A percentile compares a stretch with the other conserved stretches of the same genome.
Conservation (phyloP, 2,329 filamentous ascomycete species). For the Calonectria pteridis region DNA sequence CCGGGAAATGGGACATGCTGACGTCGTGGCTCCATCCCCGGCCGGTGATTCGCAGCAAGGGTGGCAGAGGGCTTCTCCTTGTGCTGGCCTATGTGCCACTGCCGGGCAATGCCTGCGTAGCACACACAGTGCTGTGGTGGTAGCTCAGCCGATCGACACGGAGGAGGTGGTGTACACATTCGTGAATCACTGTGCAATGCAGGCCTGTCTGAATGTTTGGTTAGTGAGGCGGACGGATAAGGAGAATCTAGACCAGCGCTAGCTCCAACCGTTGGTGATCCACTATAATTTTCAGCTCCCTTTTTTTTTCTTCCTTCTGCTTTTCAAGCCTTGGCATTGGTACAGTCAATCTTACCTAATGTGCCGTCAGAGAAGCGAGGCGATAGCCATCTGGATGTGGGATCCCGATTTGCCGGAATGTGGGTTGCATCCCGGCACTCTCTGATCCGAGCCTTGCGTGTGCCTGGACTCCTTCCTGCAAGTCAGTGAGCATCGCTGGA, state of each 20-base stretch:
- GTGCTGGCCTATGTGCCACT: neutral
- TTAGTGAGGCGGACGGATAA: neutral
- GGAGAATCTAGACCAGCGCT: neutral
- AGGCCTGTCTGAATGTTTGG: neutral
- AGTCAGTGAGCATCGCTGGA: neutral
- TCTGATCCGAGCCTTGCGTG: neutral
- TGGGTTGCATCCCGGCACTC: neutral
- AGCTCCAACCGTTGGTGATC: neutral
- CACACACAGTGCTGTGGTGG: neutral
- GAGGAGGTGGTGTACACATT: neutral
- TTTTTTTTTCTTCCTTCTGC: neutral
- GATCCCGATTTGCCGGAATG: neutral
- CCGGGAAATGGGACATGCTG: neutral
- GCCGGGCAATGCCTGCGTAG: neutral
- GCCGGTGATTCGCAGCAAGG: neutral
- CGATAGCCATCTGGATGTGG: neutral
- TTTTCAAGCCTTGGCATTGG: neutral
- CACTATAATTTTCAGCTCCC: neutral
- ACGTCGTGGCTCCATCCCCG: neutral
- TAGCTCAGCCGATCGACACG: neutral
- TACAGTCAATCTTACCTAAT: neutral
- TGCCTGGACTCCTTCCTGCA: neutral
- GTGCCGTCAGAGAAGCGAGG: neutral
- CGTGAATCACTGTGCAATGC: neutral
- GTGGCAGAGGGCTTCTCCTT: neutral